Evolutionary conservation across 23 red algal species (phyloP), one percentile per base, ranked within the genome.

Genomic region (Rhodosorus marinus): DNA sequence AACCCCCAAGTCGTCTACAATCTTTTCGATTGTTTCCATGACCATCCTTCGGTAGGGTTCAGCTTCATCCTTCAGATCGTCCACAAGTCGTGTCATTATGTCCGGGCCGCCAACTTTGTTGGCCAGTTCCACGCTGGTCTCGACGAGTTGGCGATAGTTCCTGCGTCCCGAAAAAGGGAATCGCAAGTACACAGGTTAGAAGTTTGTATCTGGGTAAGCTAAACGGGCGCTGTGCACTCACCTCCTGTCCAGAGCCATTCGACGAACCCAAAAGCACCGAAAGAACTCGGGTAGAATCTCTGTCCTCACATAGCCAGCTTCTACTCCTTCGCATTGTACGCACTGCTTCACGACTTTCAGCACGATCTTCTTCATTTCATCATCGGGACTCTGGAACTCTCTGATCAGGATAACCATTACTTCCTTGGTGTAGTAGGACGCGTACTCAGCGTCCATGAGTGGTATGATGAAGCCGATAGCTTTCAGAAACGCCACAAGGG

Each of bases 321-420:
- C 61, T n/a, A 92, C 83, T 1, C 83, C 83, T 9, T 63, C 63
- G 53, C 72, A 92, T 0, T 66, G 64, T 26, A 79, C 68, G 27
- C 62, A 68, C 61, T 92, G 83, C 32, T 54, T 69, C 8, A 92
- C 72, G 15, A 92, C 83, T 47, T 79, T 64, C 9, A 92, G 75
- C 9, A 92, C 83, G 51, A 80, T 75, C 8, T 47, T 63, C 29
- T 72, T 79, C 83, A 92, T 92, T 48, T 92, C 72, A 48, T 92
- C 83, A 40, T 92, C 83, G 7, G 72, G 83, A 2, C 67, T 67
- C 21, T 63, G 59, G 35, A 92, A 80, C 23, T 92, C 83, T 26
- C 83, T 59, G 27, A 80, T 67, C 38, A 92, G 41, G 2, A 92
- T 73, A 5, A 47, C 23, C 55, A 62, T 79, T 22, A 92, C 73